phyloP scores from a whole-genome alignment of 2,329 filamentous ascomycete genomes.

The Fusarium globosum region DNA sequence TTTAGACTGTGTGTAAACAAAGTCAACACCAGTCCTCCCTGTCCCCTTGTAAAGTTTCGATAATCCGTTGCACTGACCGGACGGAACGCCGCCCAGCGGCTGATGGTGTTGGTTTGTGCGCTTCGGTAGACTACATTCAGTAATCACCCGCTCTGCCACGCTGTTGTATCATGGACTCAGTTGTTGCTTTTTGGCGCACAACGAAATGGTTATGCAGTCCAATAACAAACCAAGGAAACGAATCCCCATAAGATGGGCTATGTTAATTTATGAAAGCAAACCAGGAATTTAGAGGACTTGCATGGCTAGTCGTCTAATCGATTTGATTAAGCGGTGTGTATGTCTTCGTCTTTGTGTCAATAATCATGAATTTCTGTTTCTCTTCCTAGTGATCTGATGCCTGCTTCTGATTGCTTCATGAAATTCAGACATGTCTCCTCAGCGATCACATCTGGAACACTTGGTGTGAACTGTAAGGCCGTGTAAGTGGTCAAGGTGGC shows the following conservation, averaged over 20 bases:
- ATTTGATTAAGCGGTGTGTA: slow-evolving; percentile 18
- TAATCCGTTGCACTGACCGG: slow-evolving; percentile 33
- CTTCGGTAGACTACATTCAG: slow-evolving; percentile 14
- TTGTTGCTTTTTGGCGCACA: slow-evolving; percentile 9
- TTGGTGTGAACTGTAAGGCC: slow-evolving; percentile 6
- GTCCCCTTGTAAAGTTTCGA: slow-evolving; percentile 19
- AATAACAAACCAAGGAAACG: slow-evolving; percentile 20
- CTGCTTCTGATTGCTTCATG: slow-evolving; percentile 6
- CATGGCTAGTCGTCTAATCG: not conserved
- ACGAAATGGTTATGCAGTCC: slow-evolving; percentile 13
- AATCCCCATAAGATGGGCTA: slow-evolving; percentile 13
- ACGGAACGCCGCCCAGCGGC: slow-evolving; percentile 24
- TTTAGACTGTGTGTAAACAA: slow-evolving; percentile 16
- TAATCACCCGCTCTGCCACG: slow-evolving; percentile 7
- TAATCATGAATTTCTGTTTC: not conserved
- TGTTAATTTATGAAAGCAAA: slow-evolving; percentile 9
- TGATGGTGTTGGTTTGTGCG: slow-evolving; percentile 10
- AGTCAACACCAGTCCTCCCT: slow-evolving; percentile 2
- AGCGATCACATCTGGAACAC: slow-evolving; percentile 8
- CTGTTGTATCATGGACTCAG: slow-evolving; percentile 11
- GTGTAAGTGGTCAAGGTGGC: slow-evolving; percentile 32
- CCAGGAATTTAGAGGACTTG: slow-evolving; percentile 6
- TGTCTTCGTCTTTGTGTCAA: slow-evolving; percentile 14
- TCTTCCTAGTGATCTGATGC: not conserved
- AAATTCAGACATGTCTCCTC: slow-evolving; percentile 14